phyloP scores from a whole-genome alignment of 2,329 filamentous ascomycete species.

The Xylariaceae sp. region DNA sequence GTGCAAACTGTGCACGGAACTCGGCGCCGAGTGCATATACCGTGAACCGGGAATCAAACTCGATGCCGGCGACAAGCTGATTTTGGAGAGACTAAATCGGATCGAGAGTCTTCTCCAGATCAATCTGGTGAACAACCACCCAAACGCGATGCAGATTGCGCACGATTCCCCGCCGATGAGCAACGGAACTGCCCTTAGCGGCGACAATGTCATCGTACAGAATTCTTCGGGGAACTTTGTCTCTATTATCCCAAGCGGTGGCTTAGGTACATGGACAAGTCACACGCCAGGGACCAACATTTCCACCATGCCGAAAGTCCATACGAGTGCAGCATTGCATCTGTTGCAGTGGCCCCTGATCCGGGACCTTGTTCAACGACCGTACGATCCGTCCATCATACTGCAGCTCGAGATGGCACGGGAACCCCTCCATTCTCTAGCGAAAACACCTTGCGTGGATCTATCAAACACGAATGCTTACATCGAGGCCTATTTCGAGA shows the following conservation, averaged over 20 bases:
- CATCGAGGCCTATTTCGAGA: slow-evolving; percentile 74
- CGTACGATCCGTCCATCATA: slow-evolving; percentile 77
- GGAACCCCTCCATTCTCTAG: slow-evolving; percentile 65
- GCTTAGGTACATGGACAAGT: slow-evolving; percentile 68
- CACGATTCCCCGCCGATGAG: slow-evolving; percentile 62
- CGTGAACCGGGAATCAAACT: slow-evolving; percentile 83
- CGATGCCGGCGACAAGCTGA: slow-evolving; percentile 81
- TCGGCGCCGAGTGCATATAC: slow-evolving; percentile 80
- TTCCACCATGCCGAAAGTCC: slow-evolving; percentile 80
- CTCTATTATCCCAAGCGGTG: slow-evolving; percentile 56
- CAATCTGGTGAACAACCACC: slow-evolving; percentile 49
- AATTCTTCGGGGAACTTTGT: slow-evolving; percentile 42
- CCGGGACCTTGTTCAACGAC: slow-evolving; percentile 68
- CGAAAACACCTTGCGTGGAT: slow-evolving; percentile 63
- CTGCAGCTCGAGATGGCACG: slow-evolving; percentile 77
- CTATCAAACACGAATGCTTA: slow-evolving; percentile 71
- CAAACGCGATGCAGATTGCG: slow-evolving; percentile 50
- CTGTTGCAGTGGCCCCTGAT: slow-evolving; percentile 78
- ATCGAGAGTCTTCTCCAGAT: slow-evolving; percentile 78
- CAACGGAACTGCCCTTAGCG: slow-evolving; percentile 57
- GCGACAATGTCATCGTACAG: slow-evolving; percentile 50
- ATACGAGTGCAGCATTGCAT: slow-evolving; percentile 76
- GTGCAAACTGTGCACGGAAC: slow-evolving; percentile 77
- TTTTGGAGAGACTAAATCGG: slow-evolving; percentile 70
- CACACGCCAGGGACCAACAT: slow-evolving; percentile 57